phyloP scores from a whole-genome alignment of 1,284 basidiomycete genomes.

The Tilletia caries region DNA sequence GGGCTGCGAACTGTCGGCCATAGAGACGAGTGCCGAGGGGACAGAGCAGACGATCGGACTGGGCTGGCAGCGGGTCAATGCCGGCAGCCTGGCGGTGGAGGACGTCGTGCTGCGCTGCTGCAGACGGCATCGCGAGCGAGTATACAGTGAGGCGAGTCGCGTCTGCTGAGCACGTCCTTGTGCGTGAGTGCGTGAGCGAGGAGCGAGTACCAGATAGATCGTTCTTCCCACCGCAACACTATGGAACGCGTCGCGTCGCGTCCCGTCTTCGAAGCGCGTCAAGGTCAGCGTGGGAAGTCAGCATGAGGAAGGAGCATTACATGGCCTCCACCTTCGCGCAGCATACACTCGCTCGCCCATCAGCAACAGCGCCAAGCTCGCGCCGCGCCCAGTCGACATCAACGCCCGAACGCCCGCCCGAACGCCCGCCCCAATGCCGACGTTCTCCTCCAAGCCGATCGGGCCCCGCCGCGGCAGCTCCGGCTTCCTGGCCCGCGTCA shows the following conservation, averaged over 20 bases:
- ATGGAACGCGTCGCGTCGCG: slow-evolving; percentile 5
- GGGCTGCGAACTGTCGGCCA: slow-evolving; percentile 44
- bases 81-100: neutral
- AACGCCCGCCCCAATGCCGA: neutral
- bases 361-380: neutral
- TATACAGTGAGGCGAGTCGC: neutral
- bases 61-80: neutral
- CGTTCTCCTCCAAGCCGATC: slow-evolving; percentile 7
- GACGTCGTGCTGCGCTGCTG: neutral
- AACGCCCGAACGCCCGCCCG: no score
- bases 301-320: neutral
- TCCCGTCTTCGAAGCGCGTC: neutral
- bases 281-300: neutral
- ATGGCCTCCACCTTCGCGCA: neutral
- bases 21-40: slow-evolving; percentile 24
- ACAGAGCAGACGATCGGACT: neutral
- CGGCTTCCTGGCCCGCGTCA: slow-evolving; percentile 18
- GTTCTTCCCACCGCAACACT: neutral
- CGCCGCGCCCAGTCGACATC: no score
- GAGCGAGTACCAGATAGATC: no score
- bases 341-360: neutral
- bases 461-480: slow-evolving; percentile 42
- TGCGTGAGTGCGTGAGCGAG: no score
- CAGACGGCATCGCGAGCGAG: neutral
- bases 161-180: no score